A percentile compares a stretch with the other conserved stretches of the same genome.
Evolutionary conservation across 2,329 filamentous ascomycete genomes (phyloP).

Genomic region (Hypoxylon sp.): DNA sequence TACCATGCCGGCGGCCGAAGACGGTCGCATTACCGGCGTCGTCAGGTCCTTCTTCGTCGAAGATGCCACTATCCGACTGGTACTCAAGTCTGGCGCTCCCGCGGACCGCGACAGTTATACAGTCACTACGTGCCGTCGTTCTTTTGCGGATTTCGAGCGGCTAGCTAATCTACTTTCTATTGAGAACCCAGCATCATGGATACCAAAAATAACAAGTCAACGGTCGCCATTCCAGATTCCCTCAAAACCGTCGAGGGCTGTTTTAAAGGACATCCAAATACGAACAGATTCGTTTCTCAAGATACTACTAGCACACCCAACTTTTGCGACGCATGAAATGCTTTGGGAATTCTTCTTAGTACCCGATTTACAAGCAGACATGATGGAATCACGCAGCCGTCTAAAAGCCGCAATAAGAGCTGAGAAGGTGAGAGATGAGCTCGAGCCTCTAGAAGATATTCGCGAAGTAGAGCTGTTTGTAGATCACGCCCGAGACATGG

Average conservation of each 20-base stretch:
- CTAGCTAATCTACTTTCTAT: conserved; percentile 85
- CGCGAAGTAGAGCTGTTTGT: conserved; percentile 94
- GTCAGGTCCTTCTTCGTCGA: conserved; percentile 98
- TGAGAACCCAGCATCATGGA: conserved; percentile 96
- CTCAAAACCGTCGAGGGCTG: conserved; percentile 88
- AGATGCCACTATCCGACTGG: conserved; percentile 91
- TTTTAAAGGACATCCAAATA: conserved; percentile 89
- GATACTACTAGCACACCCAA: conserved; percentile 88
- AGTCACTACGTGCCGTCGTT: conserved; percentile 93
- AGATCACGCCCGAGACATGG: conserved; percentile 89
- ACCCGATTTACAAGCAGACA: conserved; percentile 89
- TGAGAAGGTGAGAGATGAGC: conserved; percentile 91
- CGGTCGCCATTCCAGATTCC: conserved; percentile 94
- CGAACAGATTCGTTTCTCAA: conserved; percentile 90
- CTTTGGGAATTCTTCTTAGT: conserved; percentile 99
- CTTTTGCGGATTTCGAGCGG: conserved; percentile 91
- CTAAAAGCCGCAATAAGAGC: conserved; percentile 86
- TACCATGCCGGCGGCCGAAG: conserved; percentile 77
- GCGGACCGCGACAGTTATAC: conserved; percentile 87
- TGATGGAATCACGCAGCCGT: conserved; percentile 89
- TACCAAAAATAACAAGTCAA: conserved; percentile 82
- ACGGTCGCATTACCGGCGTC: conserved; percentile 90
- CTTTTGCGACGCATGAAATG: conserved; percentile 96
- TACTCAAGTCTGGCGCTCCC: conserved; percentile 93
- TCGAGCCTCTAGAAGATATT: conserved; percentile 85